Evolutionary conservation across 495 filamentous ascomycete species (phyloP).

Genomic region (Penicillium macrosclerotiorum): DNA sequence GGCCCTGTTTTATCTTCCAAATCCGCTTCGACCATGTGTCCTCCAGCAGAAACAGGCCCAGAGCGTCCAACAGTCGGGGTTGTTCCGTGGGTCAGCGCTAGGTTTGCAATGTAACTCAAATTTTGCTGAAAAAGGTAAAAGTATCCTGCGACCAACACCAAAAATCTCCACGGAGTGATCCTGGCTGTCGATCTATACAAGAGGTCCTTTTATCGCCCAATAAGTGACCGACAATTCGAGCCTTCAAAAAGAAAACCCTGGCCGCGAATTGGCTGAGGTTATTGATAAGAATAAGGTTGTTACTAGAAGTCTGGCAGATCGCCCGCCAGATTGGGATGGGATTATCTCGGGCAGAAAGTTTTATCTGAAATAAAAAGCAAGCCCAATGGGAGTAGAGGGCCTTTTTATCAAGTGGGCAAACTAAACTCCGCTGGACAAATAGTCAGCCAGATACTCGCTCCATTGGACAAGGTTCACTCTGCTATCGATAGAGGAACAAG

Average conservation of each 20-base stretch:
- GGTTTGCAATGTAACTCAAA: conserved; percentile 13
- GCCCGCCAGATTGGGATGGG: background rate
- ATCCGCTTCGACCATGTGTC: background rate
- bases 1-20: background rate
- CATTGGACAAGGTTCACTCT: too few species aligned
- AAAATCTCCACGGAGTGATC: background rate
- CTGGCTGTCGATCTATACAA: conserved; percentile 10
- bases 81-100: conserved; percentile 7
- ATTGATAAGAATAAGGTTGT: conserved; percentile 7
- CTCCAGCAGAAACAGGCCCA: background rate
- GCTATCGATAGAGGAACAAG: too few species aligned
- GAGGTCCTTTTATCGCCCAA: conserved; percentile 2
- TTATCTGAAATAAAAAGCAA: background rate
- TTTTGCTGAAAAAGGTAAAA: conserved; percentile 19
- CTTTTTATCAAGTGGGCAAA: too few species aligned
- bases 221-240: too few species aligned
- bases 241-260: background rate
- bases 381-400: too few species aligned
- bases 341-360: background rate
- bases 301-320: background rate
- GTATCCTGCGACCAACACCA: conserved; percentile 8
- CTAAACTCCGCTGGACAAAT: too few species aligned
- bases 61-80: background rate
- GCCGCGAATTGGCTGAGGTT: background rate
- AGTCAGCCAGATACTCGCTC: too few species aligned